phyloP scores from a whole-genome alignment of 345 rosid species.

The Salix arbutifolia region DNA sequence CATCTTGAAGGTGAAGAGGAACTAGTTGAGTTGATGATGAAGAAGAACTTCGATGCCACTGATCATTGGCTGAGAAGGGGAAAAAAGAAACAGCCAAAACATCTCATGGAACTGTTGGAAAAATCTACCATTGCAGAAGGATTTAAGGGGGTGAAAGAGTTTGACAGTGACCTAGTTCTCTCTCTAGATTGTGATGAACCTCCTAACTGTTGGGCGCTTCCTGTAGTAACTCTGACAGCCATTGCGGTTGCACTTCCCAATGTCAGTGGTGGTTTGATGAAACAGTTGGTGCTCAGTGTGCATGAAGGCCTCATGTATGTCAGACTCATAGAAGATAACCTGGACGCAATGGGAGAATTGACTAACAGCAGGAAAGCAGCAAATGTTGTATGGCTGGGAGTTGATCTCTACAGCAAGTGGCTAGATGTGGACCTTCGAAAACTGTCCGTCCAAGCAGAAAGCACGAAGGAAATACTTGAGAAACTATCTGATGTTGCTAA shows the following conservation, averaged over 20 bases:
- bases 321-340: constrained; percentile 41
- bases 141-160: constrained; percentile 54
- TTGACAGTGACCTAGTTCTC: constrained; percentile 50
- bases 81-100: constrained; percentile 45
- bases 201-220: constrained; percentile 80
- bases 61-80: constrained; percentile 56
- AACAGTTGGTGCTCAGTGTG: constrained; percentile 44
- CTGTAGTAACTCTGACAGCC: constrained; percentile 66
- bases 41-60: constrained; percentile 57
- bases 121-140: constrained; percentile 34
- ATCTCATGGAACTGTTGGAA: constrained; percentile 52
- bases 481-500: constrained; percentile 49
- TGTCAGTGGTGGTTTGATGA: constrained; percentile 21
- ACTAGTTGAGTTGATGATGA: constrained; percentile 51
- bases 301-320: constrained; percentile 57
- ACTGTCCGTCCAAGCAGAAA: constrained; percentile 35
- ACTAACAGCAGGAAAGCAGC: constrained; percentile 55
- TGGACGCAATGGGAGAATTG: constrained; percentile 31
- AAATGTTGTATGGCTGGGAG: constrained; percentile 51
- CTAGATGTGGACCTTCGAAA: constrained; percentile 58
- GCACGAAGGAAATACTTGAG: constrained; percentile 50
- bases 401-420: constrained; percentile 70
- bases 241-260: constrained; percentile 62
- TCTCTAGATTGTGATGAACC: constrained; percentile 54
- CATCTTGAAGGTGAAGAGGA: constrained; percentile 82